Conservation (phyloP, 768 basidiomycete species). For the Suillus fuscotomentosus region DNA sequence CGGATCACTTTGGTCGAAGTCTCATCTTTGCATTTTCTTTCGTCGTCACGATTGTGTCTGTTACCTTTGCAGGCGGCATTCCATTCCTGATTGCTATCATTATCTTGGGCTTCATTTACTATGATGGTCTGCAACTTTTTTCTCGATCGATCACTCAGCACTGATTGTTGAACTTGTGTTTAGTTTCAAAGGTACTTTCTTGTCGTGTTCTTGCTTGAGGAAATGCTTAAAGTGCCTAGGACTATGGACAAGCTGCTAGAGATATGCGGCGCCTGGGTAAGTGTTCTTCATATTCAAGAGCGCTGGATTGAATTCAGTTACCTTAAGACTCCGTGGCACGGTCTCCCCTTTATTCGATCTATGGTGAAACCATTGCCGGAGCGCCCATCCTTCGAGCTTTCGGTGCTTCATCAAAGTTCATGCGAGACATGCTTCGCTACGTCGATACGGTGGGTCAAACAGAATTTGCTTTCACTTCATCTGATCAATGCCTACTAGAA, state of each 20-base stretch:
- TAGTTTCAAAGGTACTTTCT: constrained; percentile 37
- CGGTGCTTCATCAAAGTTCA: constrained; percentile 83
- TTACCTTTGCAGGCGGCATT: constrained; percentile 76
- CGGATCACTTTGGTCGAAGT: constrained; percentile 85
- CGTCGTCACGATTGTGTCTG: constrained; percentile 66
- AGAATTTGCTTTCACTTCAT: background rate
- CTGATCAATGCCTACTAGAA: constrained; percentile 34
- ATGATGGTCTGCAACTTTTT: constrained; percentile 49
- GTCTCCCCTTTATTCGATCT: constrained; percentile 47
- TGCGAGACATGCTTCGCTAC: constrained; percentile 79
- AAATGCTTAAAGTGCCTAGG: constrained; percentile 18
- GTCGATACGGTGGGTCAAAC: constrained; percentile 66
- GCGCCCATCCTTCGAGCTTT: constrained; percentile 72
- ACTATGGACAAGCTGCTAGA: constrained; percentile 81
- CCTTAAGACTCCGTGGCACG: constrained; percentile 45
- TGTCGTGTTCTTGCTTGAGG: constrained; percentile 12
- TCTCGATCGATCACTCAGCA: background rate
- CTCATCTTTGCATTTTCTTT: constrained; percentile 70
- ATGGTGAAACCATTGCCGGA: constrained; percentile 50
- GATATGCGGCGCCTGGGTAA: constrained; percentile 79
- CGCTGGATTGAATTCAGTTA: background rate
- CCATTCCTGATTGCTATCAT: constrained; percentile 66
- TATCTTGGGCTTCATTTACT: constrained; percentile 63
- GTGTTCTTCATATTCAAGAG: constrained; percentile 13
- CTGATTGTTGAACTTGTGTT: constrained; percentile 8